These are phyloP conservation scores for Fusarium duplospermum DNA, from an alignment of 2,329 filamentous ascomycete species.

Conservation along the genomic window DNA sequence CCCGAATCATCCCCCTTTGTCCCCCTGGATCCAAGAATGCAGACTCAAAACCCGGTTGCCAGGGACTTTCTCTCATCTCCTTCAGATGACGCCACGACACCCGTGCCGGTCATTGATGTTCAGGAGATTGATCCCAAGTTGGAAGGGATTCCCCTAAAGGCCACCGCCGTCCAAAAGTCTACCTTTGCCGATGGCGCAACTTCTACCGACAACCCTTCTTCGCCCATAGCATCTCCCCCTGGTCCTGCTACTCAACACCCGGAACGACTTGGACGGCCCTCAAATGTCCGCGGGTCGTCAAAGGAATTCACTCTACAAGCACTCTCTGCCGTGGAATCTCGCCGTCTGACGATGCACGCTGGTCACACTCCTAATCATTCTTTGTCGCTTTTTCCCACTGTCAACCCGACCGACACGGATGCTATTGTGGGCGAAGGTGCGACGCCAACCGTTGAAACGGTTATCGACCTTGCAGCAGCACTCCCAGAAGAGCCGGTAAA, in stretches of 20 bases:
- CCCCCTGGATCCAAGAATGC: constrained; percentile 59
- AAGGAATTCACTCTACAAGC: constrained; percentile 59
- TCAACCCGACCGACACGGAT: constrained; percentile 53
- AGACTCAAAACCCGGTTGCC: constrained; percentile 50
- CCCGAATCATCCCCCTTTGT: constrained; percentile 53
- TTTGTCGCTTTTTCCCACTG: constrained; percentile 62
- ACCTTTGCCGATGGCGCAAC: constrained; percentile 59
- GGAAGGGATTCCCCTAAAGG: constrained; percentile 70
- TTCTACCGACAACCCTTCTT: constrained; percentile 45
- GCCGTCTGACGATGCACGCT: constrained; percentile 69
- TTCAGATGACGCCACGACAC: constrained; percentile 47
- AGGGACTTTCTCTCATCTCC: constrained; percentile 52
- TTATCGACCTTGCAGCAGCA: constrained; percentile 20
- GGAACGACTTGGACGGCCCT: constrained; percentile 24
- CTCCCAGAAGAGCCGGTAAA: constrained; percentile 4
- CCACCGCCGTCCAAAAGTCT: constrained; percentile 62
- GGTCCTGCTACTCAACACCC: constrained; percentile 28
- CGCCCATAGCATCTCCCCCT: constrained; percentile 46
- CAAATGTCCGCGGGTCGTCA: constrained; percentile 42
- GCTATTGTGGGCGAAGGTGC: constrained; percentile 43
- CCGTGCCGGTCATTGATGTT: constrained; percentile 65
- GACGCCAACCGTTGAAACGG: constrained; percentile 44
- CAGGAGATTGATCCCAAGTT: constrained; percentile 67
- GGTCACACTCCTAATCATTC: constrained; percentile 73
- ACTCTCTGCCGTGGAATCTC: constrained; percentile 60